Evolutionary conservation across 2,329 filamentous ascomycete species (phyloP), one percentile per base, ranked within the genome.

Genomic region (Sarocladium oryzae): DNA sequence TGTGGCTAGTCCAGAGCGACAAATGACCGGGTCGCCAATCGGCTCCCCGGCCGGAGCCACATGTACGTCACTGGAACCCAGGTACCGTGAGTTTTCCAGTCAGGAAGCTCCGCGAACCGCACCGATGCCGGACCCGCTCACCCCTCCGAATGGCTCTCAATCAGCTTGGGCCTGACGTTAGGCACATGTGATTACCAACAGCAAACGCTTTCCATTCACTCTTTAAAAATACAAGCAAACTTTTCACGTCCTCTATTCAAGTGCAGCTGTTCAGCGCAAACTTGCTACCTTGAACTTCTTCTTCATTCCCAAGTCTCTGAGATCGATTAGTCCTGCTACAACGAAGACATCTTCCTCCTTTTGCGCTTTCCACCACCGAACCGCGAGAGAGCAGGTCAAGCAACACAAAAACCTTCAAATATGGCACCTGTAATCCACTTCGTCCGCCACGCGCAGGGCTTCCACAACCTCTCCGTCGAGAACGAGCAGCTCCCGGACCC

Each of bases 401-500:
- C 4, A 21, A 21, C 16, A 4, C 6, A 20, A 28, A 23, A 10
- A 48, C 63, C 36, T n/a, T n/a, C n/a, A n/a, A n/a, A n/a, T 50
- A 79, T 80, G 76, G 64, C 73, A 2, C 73, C 75, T 23, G 79
- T 74, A 38, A 71, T 88, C 57, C 81, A 87, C 66, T 74, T 86
- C 57, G 79, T 89, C 60, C 85, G 86, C 67, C 86, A 89, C 66
- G 86, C 84, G 11, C 75, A 89, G 70, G 90, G 89, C 69, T 82
- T 80, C 63, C 91, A 96, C 77, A 96, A 96, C 67, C 78, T 93
- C 62, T 75, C 62, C 56, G 61, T 72, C 23, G 84, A 78, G 55
- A 89, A 91, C 69, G 85, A 91, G 63, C 62, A 70, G 54, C 72
- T 95, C 36, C 83, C 66, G n/a, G 91, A 96, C 63, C 90, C 91